phyloP scores from a whole-genome alignment of 495 filamentous ascomycete genomes.

The Choiromyces venosus region DNA sequence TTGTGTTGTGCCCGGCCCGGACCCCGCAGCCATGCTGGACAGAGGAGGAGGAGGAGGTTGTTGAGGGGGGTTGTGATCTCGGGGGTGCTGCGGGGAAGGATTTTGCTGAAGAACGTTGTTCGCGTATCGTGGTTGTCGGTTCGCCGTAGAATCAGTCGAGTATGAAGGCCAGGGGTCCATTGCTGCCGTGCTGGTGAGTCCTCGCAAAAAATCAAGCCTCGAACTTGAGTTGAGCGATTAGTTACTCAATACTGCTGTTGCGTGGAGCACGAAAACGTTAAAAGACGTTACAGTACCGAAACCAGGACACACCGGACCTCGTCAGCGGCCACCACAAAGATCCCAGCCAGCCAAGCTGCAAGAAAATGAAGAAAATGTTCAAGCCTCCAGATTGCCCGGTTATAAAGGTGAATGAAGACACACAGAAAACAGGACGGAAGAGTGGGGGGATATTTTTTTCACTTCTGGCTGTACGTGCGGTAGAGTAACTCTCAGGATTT shows the following conservation, averaged over 20 bases:
- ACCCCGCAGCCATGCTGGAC: slow-evolving; percentile 22
- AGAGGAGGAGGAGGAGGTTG: slow-evolving; percentile 19
- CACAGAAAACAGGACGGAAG: background rate
- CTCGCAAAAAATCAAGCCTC: background rate
- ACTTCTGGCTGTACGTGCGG: slow-evolving; percentile 8
- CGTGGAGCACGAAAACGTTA: background rate
- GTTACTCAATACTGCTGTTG: background rate
- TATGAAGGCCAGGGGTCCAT: slow-evolving; percentile 37
- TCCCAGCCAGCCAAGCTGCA: slow-evolving; percentile 20
- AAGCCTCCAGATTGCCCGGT: slow-evolving; percentile 30
- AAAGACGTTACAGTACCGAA: background rate
- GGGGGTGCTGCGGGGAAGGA: slow-evolving; percentile 32
- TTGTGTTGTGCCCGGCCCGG: slow-evolving; percentile 26
- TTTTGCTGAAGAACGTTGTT: slow-evolving; percentile 35
- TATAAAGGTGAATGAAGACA: slow-evolving; percentile 10
- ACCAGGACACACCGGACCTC: background rate
- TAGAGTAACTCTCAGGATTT: background rate
- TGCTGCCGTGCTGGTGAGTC: background rate
- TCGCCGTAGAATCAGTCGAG: slow-evolving; percentile 33
- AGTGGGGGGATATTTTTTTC: slow-evolving; percentile 9
- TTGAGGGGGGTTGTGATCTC: slow-evolving; percentile 31
- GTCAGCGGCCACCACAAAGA: slow-evolving; percentile 8
- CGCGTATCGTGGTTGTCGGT: slow-evolving; percentile 36
- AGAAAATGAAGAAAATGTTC: slow-evolving; percentile 4
- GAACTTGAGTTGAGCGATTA: background rate